phyloP scores from a whole-genome alignment of 257 asterid species.

The Nicotiana obtusifolia region DNA sequence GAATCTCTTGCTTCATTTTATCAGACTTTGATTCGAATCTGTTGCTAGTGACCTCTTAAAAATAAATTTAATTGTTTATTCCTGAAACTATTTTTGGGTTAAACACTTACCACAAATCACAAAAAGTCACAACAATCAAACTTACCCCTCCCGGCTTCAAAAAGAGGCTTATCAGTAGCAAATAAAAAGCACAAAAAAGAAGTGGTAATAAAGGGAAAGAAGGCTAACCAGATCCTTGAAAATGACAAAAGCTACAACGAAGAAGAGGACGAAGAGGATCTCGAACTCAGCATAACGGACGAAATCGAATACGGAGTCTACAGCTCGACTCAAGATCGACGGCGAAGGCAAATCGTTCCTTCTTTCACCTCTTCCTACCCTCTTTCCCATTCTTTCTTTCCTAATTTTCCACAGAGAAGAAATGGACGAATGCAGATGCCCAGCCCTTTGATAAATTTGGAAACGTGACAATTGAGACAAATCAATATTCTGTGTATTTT shows the following conservation, averaged over 20 bases:
- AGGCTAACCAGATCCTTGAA: slow-evolving; percentile 83
- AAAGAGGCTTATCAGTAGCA: too few relatives aligned
- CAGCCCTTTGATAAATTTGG: background rate
- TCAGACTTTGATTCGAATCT: too few relatives aligned
- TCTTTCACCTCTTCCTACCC: background rate
- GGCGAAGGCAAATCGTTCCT: slow-evolving; percentile 20
- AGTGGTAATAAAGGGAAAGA: background rate
- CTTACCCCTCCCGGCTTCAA: too few relatives aligned
- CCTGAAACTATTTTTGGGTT: too few relatives aligned
- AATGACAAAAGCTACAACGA: slow-evolving; percentile 57
- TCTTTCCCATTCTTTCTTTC: slow-evolving; percentile 18
- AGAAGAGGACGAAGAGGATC: slow-evolving; percentile 81
- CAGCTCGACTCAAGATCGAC: slow-evolving; percentile 57
- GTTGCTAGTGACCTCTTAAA: too few relatives aligned
- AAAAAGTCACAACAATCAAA: too few relatives aligned
- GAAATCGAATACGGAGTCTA: slow-evolving; percentile 55
- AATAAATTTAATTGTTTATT: too few relatives aligned
- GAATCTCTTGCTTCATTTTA: too few relatives aligned
- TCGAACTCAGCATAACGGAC: slow-evolving; percentile 85
- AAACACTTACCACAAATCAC: too few relatives aligned
- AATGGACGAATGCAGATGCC: background rate
- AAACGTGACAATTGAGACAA: background rate
- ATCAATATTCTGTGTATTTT: too few relatives aligned
- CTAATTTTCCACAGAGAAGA: too few relatives aligned
- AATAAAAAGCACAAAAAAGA: background rate